Evolutionary conservation across 768 basidiomycete genomes (phyloP), one percentile per base, ranked within the genome.

Genomic region (Scleroderma bovista): DNA sequence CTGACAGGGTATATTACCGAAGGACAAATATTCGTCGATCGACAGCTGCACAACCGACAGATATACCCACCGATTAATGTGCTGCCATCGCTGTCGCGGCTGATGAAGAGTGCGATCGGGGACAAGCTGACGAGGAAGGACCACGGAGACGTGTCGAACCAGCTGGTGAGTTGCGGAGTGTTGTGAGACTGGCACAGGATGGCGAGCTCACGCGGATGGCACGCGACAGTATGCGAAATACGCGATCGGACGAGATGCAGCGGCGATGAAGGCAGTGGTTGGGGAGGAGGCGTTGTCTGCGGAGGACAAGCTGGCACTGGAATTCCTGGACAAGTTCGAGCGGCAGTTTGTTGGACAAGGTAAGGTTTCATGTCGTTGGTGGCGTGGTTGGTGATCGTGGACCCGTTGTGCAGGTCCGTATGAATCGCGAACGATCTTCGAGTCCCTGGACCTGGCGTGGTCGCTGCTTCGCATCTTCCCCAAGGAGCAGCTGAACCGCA

Each of bases 41-140:
- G 96, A 56, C 92, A 96, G 69, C 75, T 99, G 67, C 78, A 96
- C 79, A 97, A 99, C 75, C 77, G 88, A 61, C 92, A 93, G 69
- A 94, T 98, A 66, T 98, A 97, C 74, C 96, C 96, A 32, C 96
- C 96, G 44, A 98, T 99, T 78, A 99, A 99, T 73, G 95, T 99
- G 52, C 78, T 99, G 42, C 96, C 96, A 53, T 98, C 96, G 56
- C 78, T 99, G 64, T 98, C 96, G 59, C 93, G 96, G 71, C 74
- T 99, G 68, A 99, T 99, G 96, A 99, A 99, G 84, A 92, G 88
- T 60, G 96, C 96, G 57, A 97, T 98, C 70, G 96, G 96, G 57
- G 95, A 97, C 73, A 83, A 90, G 71, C 75, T 98, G 64, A 98
- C 96, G 51, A 79, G 96, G 68, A 95, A 95, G 72, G 96, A 99